Evolutionary conservation across 2,329 filamentous ascomycete species (phyloP).

Genomic region (Alternaria hordeiaustralica): DNA sequence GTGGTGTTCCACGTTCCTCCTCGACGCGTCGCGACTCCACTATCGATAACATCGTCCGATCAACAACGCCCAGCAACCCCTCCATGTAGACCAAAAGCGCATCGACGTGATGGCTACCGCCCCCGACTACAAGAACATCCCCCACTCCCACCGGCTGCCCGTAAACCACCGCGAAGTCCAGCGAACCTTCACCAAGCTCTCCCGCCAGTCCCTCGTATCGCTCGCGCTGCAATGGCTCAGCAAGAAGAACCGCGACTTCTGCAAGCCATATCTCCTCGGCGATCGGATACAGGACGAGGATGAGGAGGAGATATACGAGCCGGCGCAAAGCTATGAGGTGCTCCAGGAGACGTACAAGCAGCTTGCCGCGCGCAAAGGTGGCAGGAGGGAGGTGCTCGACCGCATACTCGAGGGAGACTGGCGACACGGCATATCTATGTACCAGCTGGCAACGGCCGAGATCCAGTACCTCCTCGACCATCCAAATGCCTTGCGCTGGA

Average conservation of each 20-base stretch:
- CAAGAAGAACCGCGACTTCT: constrained; percentile 66
- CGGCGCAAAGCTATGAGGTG: constrained; percentile 68
- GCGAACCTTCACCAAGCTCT: constrained; percentile 73
- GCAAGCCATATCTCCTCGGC: constrained; percentile 63
- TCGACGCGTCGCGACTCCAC: constrained; percentile 19
- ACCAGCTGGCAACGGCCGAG: constrained; percentile 63
- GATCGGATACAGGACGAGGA: constrained; percentile 51
- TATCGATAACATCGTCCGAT: constrained; percentile 34
- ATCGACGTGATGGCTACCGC: constrained; percentile 60
- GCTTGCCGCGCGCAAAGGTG: constrained; percentile 53
- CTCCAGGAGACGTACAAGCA: constrained; percentile 62
- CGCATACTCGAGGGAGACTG: constrained; percentile 64
- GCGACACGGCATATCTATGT: constrained; percentile 61
- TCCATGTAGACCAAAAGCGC: constrained; percentile 40
- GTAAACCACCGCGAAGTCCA: constrained; percentile 68
- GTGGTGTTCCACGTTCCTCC: constrained; percentile 9
- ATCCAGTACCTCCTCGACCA: constrained; percentile 62
- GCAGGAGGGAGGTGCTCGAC: constrained; percentile 62
- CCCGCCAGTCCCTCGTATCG: constrained; percentile 73
- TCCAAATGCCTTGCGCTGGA: constrained; percentile 60
- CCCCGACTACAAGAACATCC: constrained; percentile 73
- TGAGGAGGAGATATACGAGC: constrained; percentile 70
- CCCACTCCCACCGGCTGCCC: constrained; percentile 73
- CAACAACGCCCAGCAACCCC: constrained; percentile 14
- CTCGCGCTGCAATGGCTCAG: constrained; percentile 81